These are phyloP conservation scores for Barnettozyma californica DNA, from an alignment of 805 yeast genomes.

Conservation along the genomic window DNA sequence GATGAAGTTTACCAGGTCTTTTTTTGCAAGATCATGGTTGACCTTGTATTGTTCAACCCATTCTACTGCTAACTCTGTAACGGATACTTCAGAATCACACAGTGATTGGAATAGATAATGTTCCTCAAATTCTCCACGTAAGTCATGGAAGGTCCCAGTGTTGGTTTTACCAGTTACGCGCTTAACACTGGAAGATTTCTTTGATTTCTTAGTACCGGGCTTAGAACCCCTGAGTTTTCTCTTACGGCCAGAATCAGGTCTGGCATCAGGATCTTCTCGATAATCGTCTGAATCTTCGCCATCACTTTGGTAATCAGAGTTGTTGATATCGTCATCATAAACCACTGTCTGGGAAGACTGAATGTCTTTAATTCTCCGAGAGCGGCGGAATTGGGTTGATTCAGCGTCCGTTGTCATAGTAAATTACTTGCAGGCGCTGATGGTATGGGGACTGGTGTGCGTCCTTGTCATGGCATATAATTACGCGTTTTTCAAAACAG, in stretches of 20 bases:
- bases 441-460: background rate
- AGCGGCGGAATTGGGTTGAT: constrained; percentile 16
- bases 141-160: constrained; percentile 29
- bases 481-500: background rate
- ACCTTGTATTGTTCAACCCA: constrained; percentile 52
- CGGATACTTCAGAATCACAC: constrained; percentile 42
- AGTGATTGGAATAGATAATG: constrained; percentile 47
- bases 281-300: constrained; percentile 16
- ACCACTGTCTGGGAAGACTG: constrained; percentile 17
- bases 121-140: constrained; percentile 39
- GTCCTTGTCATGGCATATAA: background rate
- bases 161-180: constrained; percentile 10
- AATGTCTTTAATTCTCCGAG: constrained; percentile 17
- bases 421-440: background rate
- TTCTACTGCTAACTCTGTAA: constrained; percentile 45
- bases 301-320: constrained; percentile 17
- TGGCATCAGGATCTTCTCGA: constrained; percentile 9
- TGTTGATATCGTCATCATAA: constrained; percentile 21
- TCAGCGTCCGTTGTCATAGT: constrained; percentile 6
- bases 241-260: constrained; percentile 9
- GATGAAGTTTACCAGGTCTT: constrained; percentile 61
- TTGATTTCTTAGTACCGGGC: constrained; percentile 5
- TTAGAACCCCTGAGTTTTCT: constrained; percentile 13
- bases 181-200: background rate
- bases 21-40: constrained; percentile 44